Conservation (phyloP, 345 rosid genomes). For the Brassica cretica region DNA sequence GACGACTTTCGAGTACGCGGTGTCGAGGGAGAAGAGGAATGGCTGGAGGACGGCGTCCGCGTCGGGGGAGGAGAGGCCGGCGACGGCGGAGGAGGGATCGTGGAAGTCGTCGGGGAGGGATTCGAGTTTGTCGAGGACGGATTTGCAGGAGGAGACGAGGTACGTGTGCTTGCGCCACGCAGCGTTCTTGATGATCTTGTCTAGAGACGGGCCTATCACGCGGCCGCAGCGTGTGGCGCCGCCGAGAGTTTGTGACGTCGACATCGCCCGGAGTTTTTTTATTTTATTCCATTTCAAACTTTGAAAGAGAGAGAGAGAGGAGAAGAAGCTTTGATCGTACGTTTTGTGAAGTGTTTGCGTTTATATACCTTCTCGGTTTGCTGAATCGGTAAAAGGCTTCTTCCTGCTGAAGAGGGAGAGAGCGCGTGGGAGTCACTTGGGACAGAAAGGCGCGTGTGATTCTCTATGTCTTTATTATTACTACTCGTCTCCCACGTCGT, state of each 20-base stretch:
- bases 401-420: conserved; percentile 31
- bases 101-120: conserved; percentile 50
- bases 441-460: conserved; percentile 24
- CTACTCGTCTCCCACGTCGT: conserved; percentile 38
- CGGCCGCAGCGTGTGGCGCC: conserved; percentile 84
- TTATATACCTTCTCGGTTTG: conserved; percentile 35
- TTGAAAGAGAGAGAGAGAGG: conserved; percentile 1
- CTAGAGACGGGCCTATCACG: conserved; percentile 74
- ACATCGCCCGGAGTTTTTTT: conserved; percentile 42
- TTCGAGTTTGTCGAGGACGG: conserved; percentile 80
- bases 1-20: conserved; percentile 67
- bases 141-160: conserved; percentile 83
- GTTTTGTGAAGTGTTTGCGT: conserved; percentile 10
- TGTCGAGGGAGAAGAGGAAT: conserved; percentile 67
- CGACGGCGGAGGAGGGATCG: conserved; percentile 53
- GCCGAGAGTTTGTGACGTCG: conserved; percentile 72
- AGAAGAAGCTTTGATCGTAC: conserved; percentile 29
- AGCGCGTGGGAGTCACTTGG: conserved; percentile 21
- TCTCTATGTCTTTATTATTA: not conserved
- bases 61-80: conserved; percentile 64
- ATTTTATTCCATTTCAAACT: conserved; percentile 2
- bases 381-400: conserved; percentile 39
- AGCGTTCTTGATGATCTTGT: conserved; percentile 91
- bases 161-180: conserved; percentile 96
- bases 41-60: conserved; percentile 70